Evolutionary conservation across 306 rosid genomes (phyloP).

Genomic region (Begonia masoniana): DNA sequence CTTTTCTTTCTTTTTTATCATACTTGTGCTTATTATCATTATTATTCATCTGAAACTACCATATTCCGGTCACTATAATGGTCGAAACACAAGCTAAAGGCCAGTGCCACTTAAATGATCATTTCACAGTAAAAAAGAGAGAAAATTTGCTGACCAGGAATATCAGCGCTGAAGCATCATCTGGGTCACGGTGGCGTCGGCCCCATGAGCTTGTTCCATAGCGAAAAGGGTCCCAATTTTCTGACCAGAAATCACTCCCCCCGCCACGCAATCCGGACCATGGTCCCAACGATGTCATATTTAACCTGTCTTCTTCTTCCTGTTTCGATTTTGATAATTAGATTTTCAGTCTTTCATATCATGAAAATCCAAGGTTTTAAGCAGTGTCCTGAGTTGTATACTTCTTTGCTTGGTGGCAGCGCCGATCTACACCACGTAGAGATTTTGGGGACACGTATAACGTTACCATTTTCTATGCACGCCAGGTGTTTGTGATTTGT

Average conservation of each 20-base stretch:
- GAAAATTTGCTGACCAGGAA: constrained; percentile 8
- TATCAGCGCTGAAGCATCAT: constrained; percentile 18
- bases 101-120: neutral
- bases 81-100: too few species aligned
- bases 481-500: too few species aligned
- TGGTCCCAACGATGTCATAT: constrained; percentile 15
- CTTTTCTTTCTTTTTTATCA: constrained; percentile 7
- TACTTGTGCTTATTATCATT: neutral
- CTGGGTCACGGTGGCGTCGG: constrained; percentile 1
- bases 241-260: neutral
- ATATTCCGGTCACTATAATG: neutral
- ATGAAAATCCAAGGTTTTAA: too few species aligned
- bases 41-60: too few species aligned
- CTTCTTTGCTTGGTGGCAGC: too few species aligned
- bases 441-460: too few species aligned
- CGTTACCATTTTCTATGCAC: too few species aligned
- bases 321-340: too few species aligned
- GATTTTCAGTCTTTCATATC: too few species aligned
- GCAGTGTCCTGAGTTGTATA: too few species aligned
- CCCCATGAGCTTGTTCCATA: neutral
- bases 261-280: constrained; percentile 5
- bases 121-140: neutral
- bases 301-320: too few species aligned
- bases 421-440: too few species aligned
- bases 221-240: constrained; percentile 10